phyloP scores from a whole-genome alignment of 306 rosid species.

The Castanopsis chinensis region DNA sequence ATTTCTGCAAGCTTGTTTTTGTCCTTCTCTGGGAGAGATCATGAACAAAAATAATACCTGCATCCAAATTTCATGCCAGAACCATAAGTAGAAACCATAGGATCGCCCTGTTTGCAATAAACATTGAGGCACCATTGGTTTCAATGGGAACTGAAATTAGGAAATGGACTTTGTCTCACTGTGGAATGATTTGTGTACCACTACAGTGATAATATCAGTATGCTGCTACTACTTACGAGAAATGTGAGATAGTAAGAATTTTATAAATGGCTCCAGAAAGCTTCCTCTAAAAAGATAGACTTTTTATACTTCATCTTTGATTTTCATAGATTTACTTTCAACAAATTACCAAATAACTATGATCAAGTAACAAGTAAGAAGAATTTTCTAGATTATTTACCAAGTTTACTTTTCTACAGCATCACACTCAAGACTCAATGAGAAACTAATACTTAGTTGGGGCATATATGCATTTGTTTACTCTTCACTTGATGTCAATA shows the following conservation, averaged over 20 bases:
- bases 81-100: conserved; percentile 7
- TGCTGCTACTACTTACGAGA: neutral
- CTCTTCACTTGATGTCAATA: neutral
- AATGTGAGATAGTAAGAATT: neutral
- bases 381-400: neutral
- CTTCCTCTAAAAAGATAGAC: neutral
- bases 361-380: neutral
- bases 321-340: neutral
- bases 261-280: neutral
- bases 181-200: neutral
- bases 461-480: neutral
- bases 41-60: conserved; percentile 97
- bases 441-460: neutral
- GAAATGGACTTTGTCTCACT: neutral
- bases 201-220: neutral
- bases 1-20: conserved; percentile 86
- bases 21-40: conserved; percentile 98
- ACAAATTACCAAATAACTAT: neutral
- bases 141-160: conserved; percentile 5
- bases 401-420: neutral
- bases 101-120: conserved; percentile 8
- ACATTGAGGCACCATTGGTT: conserved; percentile 8
- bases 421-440: neutral
- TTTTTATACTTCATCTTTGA: neutral
- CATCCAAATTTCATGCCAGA: conserved; percentile 37